phyloP scores from a whole-genome alignment of 495 filamentous ascomycete species.

The Penicillium atrosanguineum region DNA sequence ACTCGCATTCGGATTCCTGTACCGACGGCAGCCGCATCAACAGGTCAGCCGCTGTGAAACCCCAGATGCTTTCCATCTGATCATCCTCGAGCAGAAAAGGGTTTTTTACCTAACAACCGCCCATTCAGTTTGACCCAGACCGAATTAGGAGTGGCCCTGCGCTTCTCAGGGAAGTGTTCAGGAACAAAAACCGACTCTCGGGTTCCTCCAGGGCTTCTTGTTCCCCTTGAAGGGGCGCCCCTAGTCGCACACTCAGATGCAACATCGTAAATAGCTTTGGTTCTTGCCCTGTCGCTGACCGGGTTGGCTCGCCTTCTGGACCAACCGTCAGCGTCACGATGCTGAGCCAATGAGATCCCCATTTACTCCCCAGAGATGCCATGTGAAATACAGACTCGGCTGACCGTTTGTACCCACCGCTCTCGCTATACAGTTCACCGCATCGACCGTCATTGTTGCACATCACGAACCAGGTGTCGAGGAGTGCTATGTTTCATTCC shows the following conservation, averaged over 20 bases:
- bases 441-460: slow-evolving; percentile 28
- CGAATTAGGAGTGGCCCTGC: slow-evolving; percentile 4
- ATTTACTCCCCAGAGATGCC: background rate
- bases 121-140: slow-evolving; percentile 4
- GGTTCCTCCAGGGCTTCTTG: background rate
- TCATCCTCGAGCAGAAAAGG: slow-evolving; percentile 30
- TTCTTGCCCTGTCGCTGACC: background rate
- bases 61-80: slow-evolving; percentile 40
- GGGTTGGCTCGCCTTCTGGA: background rate
- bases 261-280: slow-evolving; percentile 27
- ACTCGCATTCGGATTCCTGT: slow-evolving; percentile 36
- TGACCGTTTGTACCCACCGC: slow-evolving; percentile 16
- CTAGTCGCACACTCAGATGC: slow-evolving; percentile 38
- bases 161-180: slow-evolving; percentile 12
- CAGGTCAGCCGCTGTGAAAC: slow-evolving; percentile 50
- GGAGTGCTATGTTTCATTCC: slow-evolving; percentile 23
- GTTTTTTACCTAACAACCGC: background rate
- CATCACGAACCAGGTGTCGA: slow-evolving; percentile 22
- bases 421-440: slow-evolving; percentile 10
- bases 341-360: slow-evolving; percentile 8
- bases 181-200: slow-evolving; percentile 3
- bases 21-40: slow-evolving; percentile 37
- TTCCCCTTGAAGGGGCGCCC: slow-evolving; percentile 6
- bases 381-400: slow-evolving; percentile 27
- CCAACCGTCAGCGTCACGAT: background rate